phyloP scores from a whole-genome alignment of 331 rosid genomes.

The Prunus yedoensis region DNA sequence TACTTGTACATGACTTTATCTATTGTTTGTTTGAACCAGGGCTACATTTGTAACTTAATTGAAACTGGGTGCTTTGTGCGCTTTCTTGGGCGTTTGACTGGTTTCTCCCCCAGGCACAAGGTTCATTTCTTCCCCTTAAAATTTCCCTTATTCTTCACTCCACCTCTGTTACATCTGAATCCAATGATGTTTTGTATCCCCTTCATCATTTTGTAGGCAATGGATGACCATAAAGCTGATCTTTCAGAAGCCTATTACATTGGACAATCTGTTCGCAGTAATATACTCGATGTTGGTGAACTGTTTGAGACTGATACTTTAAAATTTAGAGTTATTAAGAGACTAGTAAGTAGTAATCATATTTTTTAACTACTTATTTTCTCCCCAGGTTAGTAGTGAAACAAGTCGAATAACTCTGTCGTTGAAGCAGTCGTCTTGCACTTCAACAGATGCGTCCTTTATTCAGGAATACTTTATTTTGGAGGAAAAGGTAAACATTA shows the following conservation, averaged over 20 bases:
- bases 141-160: background rate
- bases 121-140: slow-evolving; percentile 32
- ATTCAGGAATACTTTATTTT: slow-evolving; percentile 66
- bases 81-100: slow-evolving; percentile 89
- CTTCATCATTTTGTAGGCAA: slow-evolving; percentile 47
- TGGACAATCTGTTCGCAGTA: slow-evolving; percentile 94
- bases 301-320: slow-evolving; percentile 24
- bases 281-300: slow-evolving; percentile 68
- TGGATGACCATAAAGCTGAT: slow-evolving; percentile 59
- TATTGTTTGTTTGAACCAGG: slow-evolving; percentile 50
- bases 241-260: slow-evolving; percentile 68
- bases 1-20: slow-evolving; percentile 7
- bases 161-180: background rate
- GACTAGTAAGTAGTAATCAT: slow-evolving; percentile 4
- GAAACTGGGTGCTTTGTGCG: slow-evolving; percentile 95
- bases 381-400: slow-evolving; percentile 58
- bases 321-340: slow-evolving; percentile 4
- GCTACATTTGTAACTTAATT: slow-evolving; percentile 81
- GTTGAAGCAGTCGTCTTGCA: slow-evolving; percentile 72
- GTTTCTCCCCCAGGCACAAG: slow-evolving; percentile 82
- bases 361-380: background rate
- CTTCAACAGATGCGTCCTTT: slow-evolving; percentile 84
- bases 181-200: background rate
- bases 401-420: slow-evolving; percentile 67
- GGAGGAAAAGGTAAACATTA: slow-evolving; percentile 68